Evolutionary conservation across 805 yeast genomes (phyloP), one percentile per base, ranked within the genome.

Genomic region (Sungouiella thailandica): DNA sequence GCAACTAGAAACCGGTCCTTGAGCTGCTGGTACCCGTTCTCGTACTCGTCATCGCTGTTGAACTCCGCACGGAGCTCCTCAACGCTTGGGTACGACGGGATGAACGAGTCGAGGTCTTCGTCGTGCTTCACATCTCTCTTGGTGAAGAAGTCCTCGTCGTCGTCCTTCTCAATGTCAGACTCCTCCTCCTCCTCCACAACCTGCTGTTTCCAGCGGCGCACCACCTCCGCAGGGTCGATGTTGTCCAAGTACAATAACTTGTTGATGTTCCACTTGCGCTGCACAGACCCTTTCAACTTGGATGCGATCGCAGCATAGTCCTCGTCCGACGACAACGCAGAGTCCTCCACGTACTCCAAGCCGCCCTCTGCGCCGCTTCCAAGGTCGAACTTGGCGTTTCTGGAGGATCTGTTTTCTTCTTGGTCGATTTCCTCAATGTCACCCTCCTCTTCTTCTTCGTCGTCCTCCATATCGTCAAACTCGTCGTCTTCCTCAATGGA

Each of bases 221-320:
- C 65, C 22, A 74, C 93, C 43, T 83, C 93, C 1, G 62, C 67
- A 0, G 97, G 89, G 9, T 78, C 75, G 26, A 87, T 68, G 46
- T 85, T 82, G 37, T 81, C 78, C 75, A 83, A 70, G 57, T 93
- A 90, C 4, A 93, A 64, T 36, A 90, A 62, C 51, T 83, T 85
- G 47, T 81, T 79, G 41, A 90, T 76, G 56, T 90, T 85, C 89
- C 94, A 85, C 38, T 65, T 59, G 68, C 74, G 48, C 62, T 68
- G 52, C 59, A 65, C 38, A 4, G 72, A 44, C n/a, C 81, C 74
- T 41, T 74, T 66, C 37, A 84, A 64, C 46, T 72, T 78, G 4
- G 76, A 54, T 1, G 95, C 96, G 25, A 83, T 65, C 8, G 49
- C 41, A 32, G 59, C 51, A 62, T 70, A 70, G 22, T 62, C 60